Base-by-base conservation (phyloP, 2,329 filamentous ascomycete genomes). In the Botrytis pseudocinerea region DNA sequence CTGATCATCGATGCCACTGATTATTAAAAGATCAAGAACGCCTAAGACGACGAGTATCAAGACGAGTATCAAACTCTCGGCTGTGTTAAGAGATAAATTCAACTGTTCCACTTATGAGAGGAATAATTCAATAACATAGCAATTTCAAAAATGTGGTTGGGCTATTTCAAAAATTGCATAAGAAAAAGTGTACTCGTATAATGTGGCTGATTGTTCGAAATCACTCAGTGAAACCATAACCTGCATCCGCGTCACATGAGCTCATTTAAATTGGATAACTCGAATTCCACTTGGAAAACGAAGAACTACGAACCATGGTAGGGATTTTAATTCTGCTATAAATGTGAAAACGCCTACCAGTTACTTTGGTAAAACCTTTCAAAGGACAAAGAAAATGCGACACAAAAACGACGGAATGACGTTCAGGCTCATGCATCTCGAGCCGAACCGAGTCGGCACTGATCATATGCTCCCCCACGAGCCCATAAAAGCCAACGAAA, bases 391-490 rank as follows among this genome's bases (percentile, higher is more conserved):
- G 16, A 68, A 32, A 25, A 68, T 28, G 46, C 4, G 25, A 28
- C 25, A 54, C 20, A 40, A 40, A 28, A 54, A 64, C 42, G 14
- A 54, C 46, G 35, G 1, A 51, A 68, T 57, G 25, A 32, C 9
- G 25, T 68, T 57, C 65, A 25, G 40, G 28, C 28, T 12, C 48
- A 68, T 57, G 48, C 48, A 57, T 32, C 35, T 57, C 65, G 35
- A 68, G 16, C 65, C 48, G 65, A 68, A 42, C 18, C 61, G 61
- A 44, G 28, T 54, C 48, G 65, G 65, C 48, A 57, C 9, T 57
- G 65, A 68, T 68, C 65, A 68, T 57, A 48, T 68, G 65, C 48
- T 32, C 35, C 62, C 44, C 35, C n/a, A 57, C 35, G 5, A 68
- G n/a, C 8, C 46, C 32, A 38, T 54, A 25, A 66, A 62, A 40